These are phyloP conservation scores for Catunica adiposa DNA, from an alignment of 2,329 filamentous ascomycete species.

Conservation along the genomic window DNA sequence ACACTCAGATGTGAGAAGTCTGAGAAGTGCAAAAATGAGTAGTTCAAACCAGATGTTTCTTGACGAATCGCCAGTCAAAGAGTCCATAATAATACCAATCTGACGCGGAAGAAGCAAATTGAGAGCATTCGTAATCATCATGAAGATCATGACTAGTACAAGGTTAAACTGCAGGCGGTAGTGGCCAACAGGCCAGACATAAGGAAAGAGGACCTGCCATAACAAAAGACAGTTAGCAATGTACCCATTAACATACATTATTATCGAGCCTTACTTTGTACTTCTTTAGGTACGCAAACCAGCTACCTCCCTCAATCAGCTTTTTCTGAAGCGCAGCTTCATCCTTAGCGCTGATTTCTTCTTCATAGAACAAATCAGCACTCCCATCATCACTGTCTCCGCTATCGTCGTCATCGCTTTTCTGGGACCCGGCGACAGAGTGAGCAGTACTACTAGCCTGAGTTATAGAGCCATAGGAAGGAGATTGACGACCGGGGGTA, in stretches of 20 bases:
- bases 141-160: conserved; percentile 46
- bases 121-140: conserved; percentile 54
- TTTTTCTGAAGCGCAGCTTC: conserved; percentile 43
- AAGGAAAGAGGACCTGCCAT: conserved; percentile 54
- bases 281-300: conserved; percentile 59
- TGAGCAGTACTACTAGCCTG: conserved; percentile 9
- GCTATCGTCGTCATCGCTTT: conserved; percentile 1
- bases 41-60: conserved; percentile 37
- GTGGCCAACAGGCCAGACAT: conserved; percentile 59
- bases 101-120: conserved; percentile 69
- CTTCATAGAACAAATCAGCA: conserved; percentile 24
- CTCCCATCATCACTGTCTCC: conserved; percentile 18
- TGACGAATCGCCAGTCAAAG: conserved; percentile 35
- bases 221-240: background rate
- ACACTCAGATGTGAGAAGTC: conserved; percentile 36
- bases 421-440: conserved; percentile 2
- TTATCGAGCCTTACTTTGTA: conserved; percentile 47
- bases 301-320: conserved; percentile 57
- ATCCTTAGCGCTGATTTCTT: conserved; percentile 33
- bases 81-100: conserved; percentile 62
- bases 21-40: conserved; percentile 32
- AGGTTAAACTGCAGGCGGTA: conserved; percentile 50
- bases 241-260: conserved; percentile 1
- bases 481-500: background rate
- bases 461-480: conserved; percentile 8